Conservation (phyloP, 768 basidiomycete species). For the Mycena crocata region DNA sequence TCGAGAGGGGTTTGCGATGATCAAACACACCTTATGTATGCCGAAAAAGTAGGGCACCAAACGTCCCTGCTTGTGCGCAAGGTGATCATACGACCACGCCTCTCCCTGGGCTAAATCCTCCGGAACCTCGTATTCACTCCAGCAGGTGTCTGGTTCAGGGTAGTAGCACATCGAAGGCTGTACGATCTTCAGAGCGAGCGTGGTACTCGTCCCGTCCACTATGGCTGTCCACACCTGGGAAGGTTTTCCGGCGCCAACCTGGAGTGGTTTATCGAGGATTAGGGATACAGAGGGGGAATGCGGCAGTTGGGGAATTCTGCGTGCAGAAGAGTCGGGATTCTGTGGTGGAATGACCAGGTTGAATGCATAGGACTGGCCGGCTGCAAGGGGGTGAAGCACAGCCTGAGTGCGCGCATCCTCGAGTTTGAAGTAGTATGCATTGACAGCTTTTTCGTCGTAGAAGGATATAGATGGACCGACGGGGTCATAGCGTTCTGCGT, state of each 20-base stretch:
- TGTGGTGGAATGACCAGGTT: conserved; percentile 13
- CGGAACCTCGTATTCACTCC: conserved; percentile 1
- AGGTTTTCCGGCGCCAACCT: conserved; percentile 6
- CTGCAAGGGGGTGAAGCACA: conserved; percentile 4
- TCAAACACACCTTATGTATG: too few relatives aligned
- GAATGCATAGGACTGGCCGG: conserved; percentile 10
- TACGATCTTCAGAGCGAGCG: conserved; percentile 24
- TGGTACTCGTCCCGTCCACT: conserved; percentile 1
- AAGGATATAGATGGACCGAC: too few relatives aligned
- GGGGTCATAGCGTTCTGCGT: too few relatives aligned
- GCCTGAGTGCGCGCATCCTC: conserved; percentile 19
- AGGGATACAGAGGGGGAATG: background rate
- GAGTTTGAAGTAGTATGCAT: too few relatives aligned
- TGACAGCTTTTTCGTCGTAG: conserved; percentile 9
- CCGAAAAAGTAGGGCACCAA: conserved; percentile 28
- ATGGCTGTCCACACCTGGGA: conserved; percentile 27
- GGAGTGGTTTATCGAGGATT: conserved; percentile 7
- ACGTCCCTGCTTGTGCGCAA: conserved; percentile 12
- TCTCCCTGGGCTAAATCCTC: conserved; percentile 21
- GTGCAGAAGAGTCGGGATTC: conserved; percentile 9
- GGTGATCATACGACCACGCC: conserved; percentile 22
- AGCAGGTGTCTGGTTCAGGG: background rate
- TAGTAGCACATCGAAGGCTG: conserved; percentile 21
- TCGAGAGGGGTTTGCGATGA: too few relatives aligned
- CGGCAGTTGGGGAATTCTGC: conserved; percentile 3